These are phyloP conservation scores for Ganoderma lingzhi DNA, from an alignment of 1,284 basidiomycete species.

Conservation along the genomic window DNA sequence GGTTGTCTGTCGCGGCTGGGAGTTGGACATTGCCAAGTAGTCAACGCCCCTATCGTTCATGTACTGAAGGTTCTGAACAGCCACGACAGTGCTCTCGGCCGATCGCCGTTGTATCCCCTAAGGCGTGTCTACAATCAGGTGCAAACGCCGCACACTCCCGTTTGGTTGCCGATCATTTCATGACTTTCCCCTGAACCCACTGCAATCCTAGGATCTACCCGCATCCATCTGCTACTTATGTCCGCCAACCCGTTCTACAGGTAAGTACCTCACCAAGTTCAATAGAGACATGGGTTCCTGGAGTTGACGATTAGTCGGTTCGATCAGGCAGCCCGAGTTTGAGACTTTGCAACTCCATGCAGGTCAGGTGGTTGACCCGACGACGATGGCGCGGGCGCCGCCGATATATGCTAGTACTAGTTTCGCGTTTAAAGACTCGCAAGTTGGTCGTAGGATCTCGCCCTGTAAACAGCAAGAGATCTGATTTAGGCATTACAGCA, in stretches of 20 bases:
- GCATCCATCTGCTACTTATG: not conserved
- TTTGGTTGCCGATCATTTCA: not conserved
- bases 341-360: conserved; percentile 88
- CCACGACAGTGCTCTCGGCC: not conserved
- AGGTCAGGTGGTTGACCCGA: conserved; percentile 75
- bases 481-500: conserved; percentile 55
- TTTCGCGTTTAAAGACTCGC: conserved; percentile 82
- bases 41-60: too few relatives aligned
- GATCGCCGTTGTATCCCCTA: not conserved
- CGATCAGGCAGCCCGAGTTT: conserved; percentile 70
- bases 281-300: not conserved
- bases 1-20: not conserved
- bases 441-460: conserved; percentile 44
- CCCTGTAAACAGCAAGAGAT: not conserved
- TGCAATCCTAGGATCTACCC: not conserved
- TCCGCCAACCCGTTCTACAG: not conserved
- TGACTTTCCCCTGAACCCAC: not conserved
- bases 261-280: not conserved
- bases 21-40: not conserved
- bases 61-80: too few relatives aligned
- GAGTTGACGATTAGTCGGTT: not conserved
- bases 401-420: conserved; percentile 85
- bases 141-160: not conserved
- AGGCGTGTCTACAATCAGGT: not conserved
- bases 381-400: conserved; percentile 82